Base-by-base conservation (phyloP, 148 eudicot species). In the Cornus suecica region DNA sequence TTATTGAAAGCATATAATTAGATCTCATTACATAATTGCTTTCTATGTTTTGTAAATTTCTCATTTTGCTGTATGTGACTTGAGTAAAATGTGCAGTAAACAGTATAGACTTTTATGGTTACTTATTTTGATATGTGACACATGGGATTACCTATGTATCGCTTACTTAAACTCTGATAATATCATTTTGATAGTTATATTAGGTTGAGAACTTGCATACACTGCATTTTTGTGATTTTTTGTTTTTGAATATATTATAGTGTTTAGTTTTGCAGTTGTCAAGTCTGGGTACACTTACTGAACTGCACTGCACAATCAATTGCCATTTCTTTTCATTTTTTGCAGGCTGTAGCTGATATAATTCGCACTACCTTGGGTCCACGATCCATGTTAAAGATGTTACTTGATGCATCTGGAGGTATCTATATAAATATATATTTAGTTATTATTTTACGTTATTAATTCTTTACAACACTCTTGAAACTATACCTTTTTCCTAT, bases 291-390 rank as follows among this genome's bases (percentile, higher is more conserved):
- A 37, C 41, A 11, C 25, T 72, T 31, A 66, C 24, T 72, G 1
- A 72, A 54, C 42, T 6, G 26, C 22, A 28, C 25, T 29, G 18
- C 24, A 10, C 24, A 14, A 72, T n/a, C n/a, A n/a, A n/a, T 65
- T 74, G 42, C 32, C 10, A 22, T 41, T 51, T 52, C 68, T 6
- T 27, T 71, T 66, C 5, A 45, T 79, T 51, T 5, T 76, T 80
- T 75, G 30, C 83, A 95, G 99, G 91, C 97, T 80, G 99, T 92
- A 77, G 97, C 99, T 66, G 99, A 95, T 79, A 89, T 92, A 29
- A 91, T 95, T 72, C 94, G 99, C 74, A 95, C 99, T 29, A 95
- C 99, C 41, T 84, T 95, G 91, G 99, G 99, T 79, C 97, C 99
- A 72, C 87, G 97, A 63, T 95, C 99, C 71, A 95, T 95, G 99